Evolutionary conservation across 352 stramenopile species (phyloP), one percentile per base, ranked within the genome.

Genomic region (Plasmopara halstedii): DNA sequence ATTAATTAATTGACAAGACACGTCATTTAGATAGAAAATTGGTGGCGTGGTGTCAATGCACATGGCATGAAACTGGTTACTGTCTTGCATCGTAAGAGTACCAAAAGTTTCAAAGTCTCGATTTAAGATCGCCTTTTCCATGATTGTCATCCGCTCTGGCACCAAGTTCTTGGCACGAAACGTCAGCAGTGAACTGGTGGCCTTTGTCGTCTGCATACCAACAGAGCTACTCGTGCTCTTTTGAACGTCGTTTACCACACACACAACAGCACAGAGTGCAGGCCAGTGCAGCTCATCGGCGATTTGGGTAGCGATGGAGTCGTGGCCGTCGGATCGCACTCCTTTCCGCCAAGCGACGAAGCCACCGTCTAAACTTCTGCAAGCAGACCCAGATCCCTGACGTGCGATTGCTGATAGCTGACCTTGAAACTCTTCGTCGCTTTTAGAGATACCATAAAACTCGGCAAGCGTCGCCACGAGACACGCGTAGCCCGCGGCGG

Each of bases 11-110:
- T 61, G 60, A 32, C 69, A 69, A 20, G 85, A 96, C 26, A 89
- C 56, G 51, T 98, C 92, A 67, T 98, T 98, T 76, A 99, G 88
- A 67, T 99, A 99, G 64, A 98, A 97, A 52, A 99, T 98, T 6
- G 97, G 95, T 38, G 97, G 97, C 58, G 85, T 98, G 14, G 95
- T 99, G 67, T 99, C 95, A 9, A 98, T 73, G 61, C 96, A 99
- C 23, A 87, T 97, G 29, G 95, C 88, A 70, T 99, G 96, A 65
- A 99, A 98, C 58, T 98, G 91, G 74, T 98, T 98, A 49, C 81
- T 94, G 72, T 99, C 96, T 54, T 91, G 78, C 96, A 99, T 99
- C 14, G 95, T 99, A n/a, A 99, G 67, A 35, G 85, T 77, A 27
- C 83, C 96, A 66, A 99, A 99, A 3, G 71, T 66, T 41, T 71